Conservation (phyloP, 2,329 filamentous ascomycete species). For the Didymella sp. region DNA sequence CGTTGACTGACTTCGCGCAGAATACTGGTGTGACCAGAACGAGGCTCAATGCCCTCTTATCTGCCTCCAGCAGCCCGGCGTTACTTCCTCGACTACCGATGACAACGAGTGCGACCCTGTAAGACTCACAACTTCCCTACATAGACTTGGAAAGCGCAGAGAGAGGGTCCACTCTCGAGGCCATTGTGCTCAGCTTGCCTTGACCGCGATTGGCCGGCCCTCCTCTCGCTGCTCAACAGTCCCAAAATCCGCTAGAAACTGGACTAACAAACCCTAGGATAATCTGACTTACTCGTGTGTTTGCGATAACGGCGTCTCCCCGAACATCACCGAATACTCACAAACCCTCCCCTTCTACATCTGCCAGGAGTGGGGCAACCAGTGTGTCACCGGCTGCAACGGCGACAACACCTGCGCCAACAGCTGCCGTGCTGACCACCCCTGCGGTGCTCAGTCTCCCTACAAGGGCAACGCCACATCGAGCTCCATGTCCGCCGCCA, state of each 20-base stretch:
- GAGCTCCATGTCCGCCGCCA: slow-evolving; percentile 54
- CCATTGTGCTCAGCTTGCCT: background rate
- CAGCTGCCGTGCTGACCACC: slow-evolving; percentile 61
- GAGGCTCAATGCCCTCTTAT: slow-evolving; percentile 71
- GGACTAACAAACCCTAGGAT: slow-evolving; percentile 33
- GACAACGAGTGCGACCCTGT: slow-evolving; percentile 74
- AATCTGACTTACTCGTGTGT: slow-evolving; percentile 74
- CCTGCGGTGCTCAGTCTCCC: slow-evolving; percentile 74
- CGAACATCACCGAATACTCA: slow-evolving; percentile 78
- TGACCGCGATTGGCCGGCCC: slow-evolving; percentile 4
- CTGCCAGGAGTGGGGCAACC: slow-evolving; percentile 73
- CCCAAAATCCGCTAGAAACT: slow-evolving; percentile 2
- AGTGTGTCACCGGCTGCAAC: slow-evolving; percentile 69
- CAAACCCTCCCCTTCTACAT: slow-evolving; percentile 80
- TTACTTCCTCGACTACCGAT: slow-evolving; percentile 53
- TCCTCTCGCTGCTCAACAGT: slow-evolving; percentile 9
- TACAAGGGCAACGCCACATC: slow-evolving; percentile 63
- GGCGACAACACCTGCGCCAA: slow-evolving; percentile 62
- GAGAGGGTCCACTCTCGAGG: background rate
- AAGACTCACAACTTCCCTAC: slow-evolving; percentile 26
- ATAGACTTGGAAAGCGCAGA: background rate
- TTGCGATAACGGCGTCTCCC: slow-evolving; percentile 69
- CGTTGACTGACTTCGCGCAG: slow-evolving; percentile 48
- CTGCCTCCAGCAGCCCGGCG: slow-evolving; percentile 67
- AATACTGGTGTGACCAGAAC: slow-evolving; percentile 71